Conservation (phyloP, 2,329 filamentous ascomycete species). For the Bipolaris bicolor region DNA sequence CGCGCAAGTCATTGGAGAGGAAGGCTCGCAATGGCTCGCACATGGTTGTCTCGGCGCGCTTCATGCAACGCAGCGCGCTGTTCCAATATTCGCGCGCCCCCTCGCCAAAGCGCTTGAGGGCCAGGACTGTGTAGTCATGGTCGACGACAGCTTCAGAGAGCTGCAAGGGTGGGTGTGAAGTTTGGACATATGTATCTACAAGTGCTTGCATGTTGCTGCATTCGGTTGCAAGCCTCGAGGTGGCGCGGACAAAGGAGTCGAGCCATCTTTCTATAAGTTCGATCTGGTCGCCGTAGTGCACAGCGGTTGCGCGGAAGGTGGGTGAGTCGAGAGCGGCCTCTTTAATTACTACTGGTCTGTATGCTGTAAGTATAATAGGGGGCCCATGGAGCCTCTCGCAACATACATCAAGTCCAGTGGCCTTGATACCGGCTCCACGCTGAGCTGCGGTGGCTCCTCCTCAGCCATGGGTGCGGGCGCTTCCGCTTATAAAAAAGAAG, state of each 20-base stretch:
- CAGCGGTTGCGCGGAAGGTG: constrained; percentile 85
- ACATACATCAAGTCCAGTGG: constrained; percentile 53
- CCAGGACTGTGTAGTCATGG: constrained; percentile 91
- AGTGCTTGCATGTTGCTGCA: constrained; percentile 78
- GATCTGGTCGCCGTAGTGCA: constrained; percentile 90
- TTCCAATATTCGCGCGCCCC: constrained; percentile 88
- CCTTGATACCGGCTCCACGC: constrained; percentile 48
- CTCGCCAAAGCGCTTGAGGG: constrained; percentile 83
- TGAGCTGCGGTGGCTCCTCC: constrained; percentile 37
- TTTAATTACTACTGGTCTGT: constrained; percentile 80
- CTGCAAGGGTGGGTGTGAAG: constrained; percentile 73
- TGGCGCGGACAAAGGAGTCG: constrained; percentile 69
- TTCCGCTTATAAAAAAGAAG: background rate
- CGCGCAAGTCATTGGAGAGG: constrained; percentile 76
- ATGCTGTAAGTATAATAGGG: constrained; percentile 13
- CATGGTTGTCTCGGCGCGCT: constrained; percentile 76
- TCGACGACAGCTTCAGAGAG: constrained; percentile 86
- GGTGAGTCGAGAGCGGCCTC: constrained; percentile 97
- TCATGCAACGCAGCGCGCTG: constrained; percentile 73
- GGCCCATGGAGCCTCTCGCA: background rate
- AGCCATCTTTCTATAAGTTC: constrained; percentile 94
- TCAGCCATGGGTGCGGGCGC: constrained; percentile 43
- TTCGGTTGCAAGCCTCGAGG: constrained; percentile 67
- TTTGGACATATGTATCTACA: constrained; percentile 76
- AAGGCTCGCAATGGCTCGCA: constrained; percentile 84